These are phyloP conservation scores for Polytolypa hystricis DNA, from an alignment of 2,329 filamentous ascomycete genomes.

Conservation along the genomic window DNA sequence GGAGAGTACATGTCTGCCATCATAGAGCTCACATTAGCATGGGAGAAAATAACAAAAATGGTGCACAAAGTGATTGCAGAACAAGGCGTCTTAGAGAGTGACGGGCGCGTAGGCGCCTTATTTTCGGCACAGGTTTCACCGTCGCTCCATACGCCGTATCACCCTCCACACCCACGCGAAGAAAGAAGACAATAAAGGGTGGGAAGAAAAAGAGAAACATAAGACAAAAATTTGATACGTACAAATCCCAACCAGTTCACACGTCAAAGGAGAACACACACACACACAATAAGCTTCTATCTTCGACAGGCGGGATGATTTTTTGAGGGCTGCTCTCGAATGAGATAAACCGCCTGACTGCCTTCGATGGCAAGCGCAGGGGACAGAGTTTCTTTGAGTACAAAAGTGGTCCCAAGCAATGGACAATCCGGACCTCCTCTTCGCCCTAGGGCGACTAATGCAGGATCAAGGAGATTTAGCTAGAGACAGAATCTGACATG, in stretches of 20 bases:
- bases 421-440: slow-evolving; percentile 1
- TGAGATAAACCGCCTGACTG: slow-evolving; percentile 14
- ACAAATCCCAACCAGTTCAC: slow-evolving; percentile 13
- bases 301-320: slow-evolving; percentile 10
- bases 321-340: slow-evolving; percentile 9
- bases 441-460: neutral
- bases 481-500: slow-evolving; percentile 4
- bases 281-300: slow-evolving; percentile 1
- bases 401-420: slow-evolving; percentile 9
- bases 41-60: slow-evolving; percentile 11
- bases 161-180: neutral
- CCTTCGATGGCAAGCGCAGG: slow-evolving; percentile 19
- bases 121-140: too few species aligned
- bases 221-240: slow-evolving; percentile 14
- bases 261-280: slow-evolving; percentile 8
- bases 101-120: too few species aligned
- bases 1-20: slow-evolving; percentile 35
- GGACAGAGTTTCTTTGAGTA: slow-evolving; percentile 7
- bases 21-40: slow-evolving; percentile 30
- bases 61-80: neutral
- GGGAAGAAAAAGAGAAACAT: slow-evolving; percentile 7
- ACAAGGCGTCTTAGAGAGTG: neutral
- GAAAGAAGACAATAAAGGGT: neutral
- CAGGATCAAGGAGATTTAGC: slow-evolving; percentile 2
- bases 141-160: too few species aligned